A percentile compares a stretch with the other conserved stretches of the same genome.
These are phyloP conservation scores for Physcia stellaris DNA, from an alignment of 495 filamentous ascomycete species.

Conservation along the genomic window DNA sequence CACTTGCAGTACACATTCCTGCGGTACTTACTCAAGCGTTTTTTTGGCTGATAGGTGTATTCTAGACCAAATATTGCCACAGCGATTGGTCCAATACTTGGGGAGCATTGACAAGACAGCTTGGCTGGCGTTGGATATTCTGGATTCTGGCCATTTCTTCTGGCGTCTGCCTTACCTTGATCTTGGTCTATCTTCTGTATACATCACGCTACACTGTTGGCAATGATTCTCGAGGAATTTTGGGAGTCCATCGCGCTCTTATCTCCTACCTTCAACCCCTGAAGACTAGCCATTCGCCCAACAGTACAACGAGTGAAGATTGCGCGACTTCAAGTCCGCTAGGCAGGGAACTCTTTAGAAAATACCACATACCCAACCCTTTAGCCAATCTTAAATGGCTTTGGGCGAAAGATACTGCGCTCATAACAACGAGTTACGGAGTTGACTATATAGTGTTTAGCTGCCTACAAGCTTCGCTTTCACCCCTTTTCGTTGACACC, in stretches of 20 bases:
- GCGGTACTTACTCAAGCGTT: no score
- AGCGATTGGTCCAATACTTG: slow-evolving; percentile 33
- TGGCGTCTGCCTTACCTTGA: slow-evolving; percentile 18
- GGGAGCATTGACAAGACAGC: slow-evolving; percentile 30
- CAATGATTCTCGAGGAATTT: slow-evolving; percentile 35
- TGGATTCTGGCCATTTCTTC: slow-evolving; percentile 33
- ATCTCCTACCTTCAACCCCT: slow-evolving; percentile 21
- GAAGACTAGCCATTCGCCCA: slow-evolving; percentile 18
- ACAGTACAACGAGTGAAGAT: slow-evolving; percentile 14
- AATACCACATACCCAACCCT: slow-evolving; percentile 56
- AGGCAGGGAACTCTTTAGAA: slow-evolving; percentile 17
- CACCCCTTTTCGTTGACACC: slow-evolving; percentile 37
- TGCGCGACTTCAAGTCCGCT: slow-evolving; percentile 6
- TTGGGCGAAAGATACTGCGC: slow-evolving; percentile 46
- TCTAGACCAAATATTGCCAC: slow-evolving; percentile 4
- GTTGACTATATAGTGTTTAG: slow-evolving; percentile 37
- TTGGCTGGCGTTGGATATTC: slow-evolving; percentile 37
- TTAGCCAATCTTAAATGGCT: slow-evolving; percentile 52
- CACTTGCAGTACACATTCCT: no score
- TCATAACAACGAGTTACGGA: slow-evolving; percentile 40
- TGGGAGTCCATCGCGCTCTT: slow-evolving; percentile 22
- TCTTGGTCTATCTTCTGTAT: slow-evolving; percentile 29
- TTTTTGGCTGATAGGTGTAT: no score
- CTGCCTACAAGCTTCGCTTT: slow-evolving; percentile 38
- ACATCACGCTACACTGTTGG: slow-evolving; percentile 55